Evolutionary conservation across 2,329 filamentous ascomycete species (phyloP), one percentile per base, ranked within the genome.

Genomic region (Chrysoporthe puriensis): DNA sequence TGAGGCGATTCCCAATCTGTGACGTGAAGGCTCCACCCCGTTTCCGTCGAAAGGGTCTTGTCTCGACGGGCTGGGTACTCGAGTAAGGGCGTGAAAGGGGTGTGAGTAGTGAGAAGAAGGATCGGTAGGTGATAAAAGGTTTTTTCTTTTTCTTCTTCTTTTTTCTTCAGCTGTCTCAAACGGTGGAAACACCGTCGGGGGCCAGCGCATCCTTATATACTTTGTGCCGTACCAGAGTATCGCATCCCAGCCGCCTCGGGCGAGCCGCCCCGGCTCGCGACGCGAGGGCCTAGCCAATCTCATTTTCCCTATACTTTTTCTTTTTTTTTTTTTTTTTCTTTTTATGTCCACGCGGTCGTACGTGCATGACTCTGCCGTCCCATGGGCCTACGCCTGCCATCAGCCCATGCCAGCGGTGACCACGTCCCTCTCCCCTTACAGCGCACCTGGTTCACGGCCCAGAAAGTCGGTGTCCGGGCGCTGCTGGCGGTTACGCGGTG

Each of bases 1-100:
- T 63, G 64, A 69, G 60, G 67, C 46, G 60, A 64, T 69, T 69
- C 67, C 32, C 64, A 62, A 16, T 40, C 61, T 34, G 60, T 40
- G 16, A 46, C 36, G 50, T 36, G 42, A 11, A 52, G 60, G 54
- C 9, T 59, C 32, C 32, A 43, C 46, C 34, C 13, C n/a, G 32
- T 14, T 59, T 42, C 21, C 13, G 52, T 56, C 52, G 26, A 26
- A 26, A 26, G 26, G 26, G 26, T 26, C 26, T 26, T 26, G 26
- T 26, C 26, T 26, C 26, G 26, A 26, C 26, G 26, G 26, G 26
- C 26, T 26, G 26, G 26, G 26, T 26, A 26, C 2, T 2, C 1
- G 26, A 26, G 26, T 26, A 26, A 26, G 26, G 26, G 2, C 26
- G 26, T 26, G 26, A 26, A 26, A 2, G 26, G 26, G 26, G 26